Conservation (phyloP, 1,284 basidiomycete species). For the Trametes hirsuta region DNA sequence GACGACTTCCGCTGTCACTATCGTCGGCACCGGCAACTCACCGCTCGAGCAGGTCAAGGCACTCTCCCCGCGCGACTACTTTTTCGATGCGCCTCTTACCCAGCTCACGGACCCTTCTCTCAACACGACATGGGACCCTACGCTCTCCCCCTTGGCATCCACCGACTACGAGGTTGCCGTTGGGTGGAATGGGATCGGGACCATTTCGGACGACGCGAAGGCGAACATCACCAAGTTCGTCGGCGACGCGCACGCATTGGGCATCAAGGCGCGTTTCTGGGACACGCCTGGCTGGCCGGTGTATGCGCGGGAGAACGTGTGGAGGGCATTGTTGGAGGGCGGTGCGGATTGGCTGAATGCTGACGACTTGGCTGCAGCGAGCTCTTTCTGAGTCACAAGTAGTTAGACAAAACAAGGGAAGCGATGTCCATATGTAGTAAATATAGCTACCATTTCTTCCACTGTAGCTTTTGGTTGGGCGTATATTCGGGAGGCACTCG, state of each 20-base stretch:
- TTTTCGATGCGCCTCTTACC: conserved; percentile 57
- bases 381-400: conserved; percentile 36
- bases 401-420: neutral
- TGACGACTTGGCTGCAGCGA: conserved; percentile 53
- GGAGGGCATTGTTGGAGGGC: conserved; percentile 44
- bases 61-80: conserved; percentile 50
- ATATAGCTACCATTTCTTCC: neutral
- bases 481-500: too few species aligned
- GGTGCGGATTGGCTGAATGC: conserved; percentile 60
- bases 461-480: too few species aligned
- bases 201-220: conserved; percentile 44
- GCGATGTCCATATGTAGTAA: neutral
- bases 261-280: conserved; percentile 55
- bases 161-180: conserved; percentile 50
- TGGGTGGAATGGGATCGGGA: conserved; percentile 51
- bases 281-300: conserved; percentile 57
- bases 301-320: conserved; percentile 45
- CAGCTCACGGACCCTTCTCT: conserved; percentile 41
- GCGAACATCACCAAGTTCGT: conserved; percentile 42
- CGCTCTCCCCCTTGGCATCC: conserved; percentile 53
- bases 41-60: conserved; percentile 51
- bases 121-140: conserved; percentile 45
- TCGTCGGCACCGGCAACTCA: conserved; percentile 59
- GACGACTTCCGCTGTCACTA: conserved; percentile 43
- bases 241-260: conserved; percentile 46